Evolutionary conservation across 202 grass and related monocot species (phyloP).

Genomic region (Brachypodium distachyon): DNA sequence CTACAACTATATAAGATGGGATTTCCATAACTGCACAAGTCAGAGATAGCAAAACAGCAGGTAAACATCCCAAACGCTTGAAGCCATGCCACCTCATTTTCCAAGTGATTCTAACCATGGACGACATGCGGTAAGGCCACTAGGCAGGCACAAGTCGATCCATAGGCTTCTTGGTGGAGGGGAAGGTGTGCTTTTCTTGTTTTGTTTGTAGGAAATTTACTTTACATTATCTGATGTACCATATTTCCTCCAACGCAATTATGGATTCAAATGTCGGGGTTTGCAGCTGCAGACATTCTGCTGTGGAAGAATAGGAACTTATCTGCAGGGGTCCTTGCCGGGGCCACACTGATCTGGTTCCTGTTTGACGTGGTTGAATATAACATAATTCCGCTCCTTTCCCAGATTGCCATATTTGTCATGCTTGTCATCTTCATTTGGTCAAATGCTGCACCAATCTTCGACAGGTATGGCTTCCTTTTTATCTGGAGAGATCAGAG

Average conservation of each 20-base stretch:
- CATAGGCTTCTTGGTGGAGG: slow-evolving; percentile 47
- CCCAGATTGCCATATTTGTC: slow-evolving; percentile 41
- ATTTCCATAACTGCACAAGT: background rate
- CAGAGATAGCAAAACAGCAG: background rate
- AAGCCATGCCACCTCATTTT: slow-evolving; percentile 35
- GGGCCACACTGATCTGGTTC: slow-evolving; percentile 51
- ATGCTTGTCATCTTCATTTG: slow-evolving; percentile 68
- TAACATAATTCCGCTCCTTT: slow-evolving; percentile 57
- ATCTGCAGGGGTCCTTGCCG: slow-evolving; percentile 51
- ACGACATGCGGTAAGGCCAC: background rate
- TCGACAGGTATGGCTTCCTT: slow-evolving; percentile 37
- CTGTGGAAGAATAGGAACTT: slow-evolving; percentile 71
- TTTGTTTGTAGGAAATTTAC: background rate
- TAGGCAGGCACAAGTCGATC: slow-evolving; percentile 34
- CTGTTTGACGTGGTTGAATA: slow-evolving; percentile 79
- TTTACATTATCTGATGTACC: background rate
- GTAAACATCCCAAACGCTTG: background rate
- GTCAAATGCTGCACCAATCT: slow-evolving; percentile 49
- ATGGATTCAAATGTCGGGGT: background rate
- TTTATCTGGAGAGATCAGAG: background rate
- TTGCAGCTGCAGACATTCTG: slow-evolving; percentile 55
- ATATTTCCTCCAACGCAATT: background rate
- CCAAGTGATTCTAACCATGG: slow-evolving; percentile 20
- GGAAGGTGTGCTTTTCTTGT: slow-evolving; percentile 31
- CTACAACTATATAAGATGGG: slow-evolving; percentile 25